These are phyloP conservation scores for Paralagenidium karlingii DNA, from an alignment of 352 stramenopile species.

Conservation along the genomic window DNA sequence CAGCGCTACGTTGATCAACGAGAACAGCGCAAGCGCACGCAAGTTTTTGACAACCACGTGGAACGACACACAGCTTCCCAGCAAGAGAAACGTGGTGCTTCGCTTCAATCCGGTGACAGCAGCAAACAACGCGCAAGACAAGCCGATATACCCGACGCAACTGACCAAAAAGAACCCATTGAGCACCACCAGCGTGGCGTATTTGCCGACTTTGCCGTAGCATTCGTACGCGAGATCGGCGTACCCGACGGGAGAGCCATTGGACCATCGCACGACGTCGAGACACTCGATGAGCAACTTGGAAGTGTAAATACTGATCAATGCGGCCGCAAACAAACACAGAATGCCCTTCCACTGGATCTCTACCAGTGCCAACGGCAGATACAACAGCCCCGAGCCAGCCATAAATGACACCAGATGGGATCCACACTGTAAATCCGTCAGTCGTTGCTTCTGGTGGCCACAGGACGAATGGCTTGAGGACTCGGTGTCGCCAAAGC, in stretches of 20 bases:
- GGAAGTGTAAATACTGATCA: constrained; percentile 44
- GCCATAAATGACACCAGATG: constrained; percentile 68
- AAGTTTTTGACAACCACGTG: constrained; percentile 59
- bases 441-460: neutral
- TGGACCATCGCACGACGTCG: constrained; percentile 55
- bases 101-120: constrained; percentile 42
- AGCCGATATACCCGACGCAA: constrained; percentile 23
- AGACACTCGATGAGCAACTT: constrained; percentile 57
- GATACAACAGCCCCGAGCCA: constrained; percentile 53
- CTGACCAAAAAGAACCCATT: neutral
- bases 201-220: constrained; percentile 29
- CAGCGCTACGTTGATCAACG: constrained; percentile 60
- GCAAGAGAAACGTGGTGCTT: constrained; percentile 35
- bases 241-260: constrained; percentile 43
- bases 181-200: neutral
- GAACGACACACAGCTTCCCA: constrained; percentile 38
- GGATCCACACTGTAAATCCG: constrained; percentile 48
- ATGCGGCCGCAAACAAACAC: constrained; percentile 30
- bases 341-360: constrained; percentile 68
- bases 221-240: constrained; percentile 58
- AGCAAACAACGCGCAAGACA: constrained; percentile 40
- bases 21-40: constrained; percentile 36
- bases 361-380: constrained; percentile 61
- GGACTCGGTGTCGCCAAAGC: no score
- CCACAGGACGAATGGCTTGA: no score